phyloP scores from a whole-genome alignment of 1,139 yeast genomes.

The Kluyveromyces sp. region DNA sequence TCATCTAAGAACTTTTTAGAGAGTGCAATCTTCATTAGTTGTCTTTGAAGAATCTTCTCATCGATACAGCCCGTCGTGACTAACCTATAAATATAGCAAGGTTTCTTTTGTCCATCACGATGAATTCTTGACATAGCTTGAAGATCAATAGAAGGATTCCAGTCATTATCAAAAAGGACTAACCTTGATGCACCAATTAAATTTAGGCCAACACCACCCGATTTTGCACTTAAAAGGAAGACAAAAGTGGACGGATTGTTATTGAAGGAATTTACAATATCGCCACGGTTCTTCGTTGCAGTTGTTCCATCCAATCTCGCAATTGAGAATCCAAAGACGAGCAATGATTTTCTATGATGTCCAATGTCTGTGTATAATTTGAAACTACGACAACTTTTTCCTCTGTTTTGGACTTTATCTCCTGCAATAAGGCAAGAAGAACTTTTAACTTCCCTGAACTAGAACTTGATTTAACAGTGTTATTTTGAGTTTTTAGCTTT shows the following conservation, averaged over 20 bases:
- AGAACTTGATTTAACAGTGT: conserved; percentile 18
- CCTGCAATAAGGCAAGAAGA: conserved; percentile 46
- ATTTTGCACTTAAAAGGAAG: conserved; percentile 76
- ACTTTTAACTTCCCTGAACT: conserved; percentile 57
- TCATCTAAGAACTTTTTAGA: conserved; percentile 70
- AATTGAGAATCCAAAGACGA: conserved; percentile 42
- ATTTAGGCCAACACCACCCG: conserved; percentile 93
- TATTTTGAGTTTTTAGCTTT: background rate
- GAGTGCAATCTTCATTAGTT: conserved; percentile 71
- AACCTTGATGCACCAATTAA: conserved; percentile 84
- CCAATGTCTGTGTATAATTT: conserved; percentile 82
- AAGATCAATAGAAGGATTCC: conserved; percentile 89
- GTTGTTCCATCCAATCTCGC: conserved; percentile 81
- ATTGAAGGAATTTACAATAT: conserved; percentile 66
- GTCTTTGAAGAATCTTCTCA: conserved; percentile 93
- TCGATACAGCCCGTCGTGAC: conserved; percentile 85
- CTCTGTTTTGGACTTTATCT: conserved; percentile 35
- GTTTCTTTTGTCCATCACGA: conserved; percentile 80
- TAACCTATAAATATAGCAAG: conserved; percentile 77
- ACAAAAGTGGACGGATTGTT: conserved; percentile 45
- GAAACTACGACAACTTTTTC: conserved; percentile 81
- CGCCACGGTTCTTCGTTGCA: conserved; percentile 54
- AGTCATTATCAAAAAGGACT: conserved; percentile 78
- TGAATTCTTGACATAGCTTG: conserved; percentile 97
- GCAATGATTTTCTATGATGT: conserved; percentile 57